phyloP scores from a whole-genome alignment of 805 yeast genomes.

The Priceomyces fermenticarens region DNA sequence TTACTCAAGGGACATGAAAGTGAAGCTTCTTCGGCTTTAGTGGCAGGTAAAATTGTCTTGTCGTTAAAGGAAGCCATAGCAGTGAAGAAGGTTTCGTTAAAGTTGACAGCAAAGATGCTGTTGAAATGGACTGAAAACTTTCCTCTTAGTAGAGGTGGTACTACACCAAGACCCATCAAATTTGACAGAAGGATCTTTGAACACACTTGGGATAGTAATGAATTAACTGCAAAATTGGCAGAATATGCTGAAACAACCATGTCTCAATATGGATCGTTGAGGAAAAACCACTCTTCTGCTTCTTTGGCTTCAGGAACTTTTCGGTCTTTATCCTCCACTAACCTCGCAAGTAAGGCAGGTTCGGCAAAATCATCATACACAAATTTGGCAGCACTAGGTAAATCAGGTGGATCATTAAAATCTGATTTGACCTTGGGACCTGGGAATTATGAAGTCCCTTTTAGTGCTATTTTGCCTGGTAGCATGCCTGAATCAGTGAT shows the following conservation, averaged over 20 bases:
- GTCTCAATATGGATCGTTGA: slow-evolving; percentile 24
- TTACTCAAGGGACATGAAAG: slow-evolving; percentile 74
- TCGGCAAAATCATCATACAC: slow-evolving; percentile 23
- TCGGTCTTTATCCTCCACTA: slow-evolving; percentile 33
- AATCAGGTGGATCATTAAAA: slow-evolving; percentile 3
- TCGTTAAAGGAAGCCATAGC: slow-evolving; percentile 72
- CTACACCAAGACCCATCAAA: slow-evolving; percentile 43
- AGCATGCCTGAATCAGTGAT: slow-evolving; percentile 83
- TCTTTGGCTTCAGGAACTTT: slow-evolving; percentile 39
- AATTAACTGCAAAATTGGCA: slow-evolving; percentile 39
- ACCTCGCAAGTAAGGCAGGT: slow-evolving; percentile 15
- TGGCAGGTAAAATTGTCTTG: slow-evolving; percentile 76
- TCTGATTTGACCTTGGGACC: slow-evolving; percentile 45
- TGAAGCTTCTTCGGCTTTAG: slow-evolving; percentile 72
- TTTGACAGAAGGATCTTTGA: slow-evolving; percentile 69
- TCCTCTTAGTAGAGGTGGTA: slow-evolving; percentile 44
- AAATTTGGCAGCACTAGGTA: slow-evolving; percentile 21
- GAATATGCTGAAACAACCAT: slow-evolving; percentile 17
- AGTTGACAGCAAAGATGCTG: slow-evolving; percentile 64
- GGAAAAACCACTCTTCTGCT: slow-evolving; percentile 39
- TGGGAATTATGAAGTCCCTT: slow-evolving; percentile 91
- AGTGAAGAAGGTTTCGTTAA: slow-evolving; percentile 61
- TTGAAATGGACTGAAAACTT: slow-evolving; percentile 61
- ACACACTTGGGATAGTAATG: slow-evolving; percentile 72
- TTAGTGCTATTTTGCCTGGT: slow-evolving; percentile 82